Evolutionary conservation across 2,329 filamentous ascomycete genomes (phyloP), one percentile per base, ranked within the genome.

Genomic region (Aspergillus eucalypticola): DNA sequence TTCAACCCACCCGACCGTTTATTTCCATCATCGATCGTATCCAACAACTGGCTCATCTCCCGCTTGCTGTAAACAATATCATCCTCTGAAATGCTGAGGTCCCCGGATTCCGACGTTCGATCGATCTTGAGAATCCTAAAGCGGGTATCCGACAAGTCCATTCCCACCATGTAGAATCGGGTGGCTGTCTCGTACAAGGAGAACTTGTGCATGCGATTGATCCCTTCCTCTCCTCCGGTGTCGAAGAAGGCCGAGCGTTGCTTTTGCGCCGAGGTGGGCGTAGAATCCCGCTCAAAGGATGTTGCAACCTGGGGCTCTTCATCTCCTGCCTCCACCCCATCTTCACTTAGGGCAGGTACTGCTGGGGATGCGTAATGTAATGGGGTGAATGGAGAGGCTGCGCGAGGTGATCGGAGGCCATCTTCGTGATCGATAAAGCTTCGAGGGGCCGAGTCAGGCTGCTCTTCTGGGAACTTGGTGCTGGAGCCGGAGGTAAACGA

Each of bases 41-140:
- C 92, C 50, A 99, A 81, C n/a, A 98, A 83, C 75, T 95, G 89
- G 69, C 90, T 92, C 87, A 97, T 96, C 76, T 98, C 92, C 73
- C 89, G 89, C 71, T 93, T 91, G 52, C 88, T 92, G 77, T 99
- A 99, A 4, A 97, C 86, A 67, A 94, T 96, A 71, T 96, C 95
- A 79, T 99, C 95, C 75, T 99, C 95, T 13, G 90, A 90, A 67
- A 99, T 88, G 69, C 84, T 90, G 62, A 98, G 81, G 70, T 94
- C 91, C 65, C 83, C 90, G 71, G 84, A 84, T 66, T 93, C 90
- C 27, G 89, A 88, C 5, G 91, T 96, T 49, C 95, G 88, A 73
- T 98, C 94, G 68, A 99, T 96, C 76, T 98, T 97, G 72, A 99
- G 80, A 59, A 99, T 92, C 54, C 93, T 88, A 76, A 95, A 98